phyloP scores from a whole-genome alignment of 2,329 filamentous ascomycete species.

The Penicillium rolfsii region DNA sequence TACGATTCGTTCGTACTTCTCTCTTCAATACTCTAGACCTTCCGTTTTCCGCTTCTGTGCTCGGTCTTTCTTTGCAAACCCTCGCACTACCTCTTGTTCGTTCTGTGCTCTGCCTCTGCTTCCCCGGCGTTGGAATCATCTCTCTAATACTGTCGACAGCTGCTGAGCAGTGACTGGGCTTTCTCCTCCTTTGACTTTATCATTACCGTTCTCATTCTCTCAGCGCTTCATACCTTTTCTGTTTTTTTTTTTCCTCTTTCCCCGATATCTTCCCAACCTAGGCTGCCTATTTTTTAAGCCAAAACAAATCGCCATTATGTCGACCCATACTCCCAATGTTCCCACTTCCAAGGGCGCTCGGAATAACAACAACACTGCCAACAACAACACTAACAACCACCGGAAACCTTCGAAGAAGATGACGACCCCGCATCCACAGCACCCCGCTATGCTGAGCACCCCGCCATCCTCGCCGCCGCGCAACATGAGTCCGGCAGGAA shows the following conservation, averaged over 20 bases:
- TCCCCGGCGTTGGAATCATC: conserved; percentile 29
- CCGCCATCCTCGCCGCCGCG: conserved; percentile 44
- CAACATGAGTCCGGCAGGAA: conserved; percentile 37
- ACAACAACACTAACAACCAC: conserved; percentile 23
- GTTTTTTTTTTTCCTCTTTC: conserved; percentile 33
- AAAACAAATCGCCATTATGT: conserved; percentile 46
- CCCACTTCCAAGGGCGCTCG: conserved; percentile 45
- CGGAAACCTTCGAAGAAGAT: conserved; percentile 43
- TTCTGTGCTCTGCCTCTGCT: conserved; percentile 18
- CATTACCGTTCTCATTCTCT: conserved; percentile 27
- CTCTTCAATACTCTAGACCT: conserved; percentile 11
- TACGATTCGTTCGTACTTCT: conserved; percentile 14
- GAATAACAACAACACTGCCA: conserved; percentile 27
- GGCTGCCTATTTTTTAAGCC: conserved; percentile 58
- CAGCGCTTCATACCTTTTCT: conserved; percentile 27
- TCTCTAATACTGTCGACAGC: conserved; percentile 35
- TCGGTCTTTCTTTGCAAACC: conserved; percentile 14
- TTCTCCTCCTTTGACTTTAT: conserved; percentile 24
- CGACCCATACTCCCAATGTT: conserved; percentile 45
- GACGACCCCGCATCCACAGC: conserved; percentile 38
- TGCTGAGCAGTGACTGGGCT: conserved; percentile 40
- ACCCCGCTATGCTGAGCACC: conserved; percentile 35
- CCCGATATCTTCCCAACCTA: conserved; percentile 25
- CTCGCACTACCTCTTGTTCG: conserved; percentile 11
- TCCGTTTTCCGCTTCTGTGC: conserved; percentile 12